Conservation (phyloP, 495 filamentous ascomycete species). For the Penicillium maclennaniae region DNA sequence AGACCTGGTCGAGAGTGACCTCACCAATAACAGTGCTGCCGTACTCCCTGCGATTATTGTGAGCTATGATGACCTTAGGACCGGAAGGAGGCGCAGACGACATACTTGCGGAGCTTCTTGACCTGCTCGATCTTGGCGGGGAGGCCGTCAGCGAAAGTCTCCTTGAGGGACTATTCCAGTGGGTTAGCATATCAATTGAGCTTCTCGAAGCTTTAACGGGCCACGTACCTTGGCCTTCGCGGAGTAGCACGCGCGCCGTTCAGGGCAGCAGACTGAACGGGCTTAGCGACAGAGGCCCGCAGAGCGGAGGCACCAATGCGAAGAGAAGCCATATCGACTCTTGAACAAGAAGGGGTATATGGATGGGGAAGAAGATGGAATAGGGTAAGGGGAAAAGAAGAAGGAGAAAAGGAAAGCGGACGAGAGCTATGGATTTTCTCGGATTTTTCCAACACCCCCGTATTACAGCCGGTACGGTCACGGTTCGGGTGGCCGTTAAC, state of each 20-base stretch:
- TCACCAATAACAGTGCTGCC: conserved; percentile 94
- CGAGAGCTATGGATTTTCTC: conserved; percentile 12
- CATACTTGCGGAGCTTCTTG: conserved; percentile 94
- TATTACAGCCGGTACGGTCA: conserved; percentile 40
- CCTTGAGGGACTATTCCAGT: conserved; percentile 78
- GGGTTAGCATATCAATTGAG: conserved; percentile 24
- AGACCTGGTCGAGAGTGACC: conserved; percentile 98
- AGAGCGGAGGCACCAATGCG: conserved; percentile 72
- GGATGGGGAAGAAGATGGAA: background rate
- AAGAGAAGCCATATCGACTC: conserved; percentile 64
- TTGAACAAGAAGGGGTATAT: conserved; percentile 32
- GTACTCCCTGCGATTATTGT: conserved; percentile 61
- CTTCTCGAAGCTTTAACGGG: conserved; percentile 1
- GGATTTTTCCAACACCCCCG: conserved; percentile 3
- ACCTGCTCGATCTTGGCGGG: conserved; percentile 97
- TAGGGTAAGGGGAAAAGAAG: conserved; percentile 1
- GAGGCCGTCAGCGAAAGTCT: conserved; percentile 93
- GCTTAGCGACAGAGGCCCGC: conserved; percentile 62
- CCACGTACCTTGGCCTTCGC: conserved; percentile 73
- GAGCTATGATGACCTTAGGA: conserved; percentile 13
- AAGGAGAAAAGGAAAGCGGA: conserved; percentile 9
- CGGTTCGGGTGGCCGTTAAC: conserved; percentile 19
- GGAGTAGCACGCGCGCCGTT: conserved; percentile 85
- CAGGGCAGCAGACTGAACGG: conserved; percentile 65
- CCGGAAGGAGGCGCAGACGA: conserved; percentile 6